These are phyloP conservation scores for Spergularia bocconei DNA, from an alignment of 148 eudicot species.

Conservation along the genomic window DNA sequence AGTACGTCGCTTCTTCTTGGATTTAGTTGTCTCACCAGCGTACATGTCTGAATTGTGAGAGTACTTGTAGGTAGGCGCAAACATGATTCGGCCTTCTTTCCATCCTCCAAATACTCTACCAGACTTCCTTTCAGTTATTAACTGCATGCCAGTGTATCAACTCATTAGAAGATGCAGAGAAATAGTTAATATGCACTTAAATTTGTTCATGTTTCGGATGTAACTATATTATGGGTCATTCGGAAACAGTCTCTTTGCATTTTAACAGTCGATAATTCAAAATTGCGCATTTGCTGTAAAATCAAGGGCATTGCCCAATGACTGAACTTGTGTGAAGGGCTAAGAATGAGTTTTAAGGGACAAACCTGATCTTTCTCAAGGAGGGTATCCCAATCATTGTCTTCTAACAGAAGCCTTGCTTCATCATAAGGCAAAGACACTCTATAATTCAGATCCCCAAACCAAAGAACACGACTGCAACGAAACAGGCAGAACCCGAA, in stretches of 20 bases:
- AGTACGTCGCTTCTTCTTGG: slow-evolving; percentile 77
- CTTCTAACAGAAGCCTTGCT: slow-evolving; percentile 57
- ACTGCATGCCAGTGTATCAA: slow-evolving; percentile 28
- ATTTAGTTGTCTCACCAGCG: slow-evolving; percentile 65
- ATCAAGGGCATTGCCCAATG: too few species aligned
- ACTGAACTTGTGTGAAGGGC: too few species aligned
- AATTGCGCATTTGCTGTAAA: too few species aligned
- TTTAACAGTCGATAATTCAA: too few species aligned
- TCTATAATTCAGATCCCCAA: slow-evolving; percentile 88
- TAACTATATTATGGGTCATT: too few species aligned
- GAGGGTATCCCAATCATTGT: slow-evolving; percentile 65
- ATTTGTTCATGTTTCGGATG: too few species aligned
- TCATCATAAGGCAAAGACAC: slow-evolving; percentile 77
- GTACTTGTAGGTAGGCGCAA: slow-evolving; percentile 88
- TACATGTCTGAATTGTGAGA: slow-evolving; percentile 75
- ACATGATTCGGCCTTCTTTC: slow-evolving; percentile 62
- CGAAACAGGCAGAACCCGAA: not conserved
- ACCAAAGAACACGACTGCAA: slow-evolving; percentile 76
- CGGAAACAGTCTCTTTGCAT: too few species aligned
- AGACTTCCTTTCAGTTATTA: slow-evolving; percentile 52
- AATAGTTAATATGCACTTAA: too few species aligned
- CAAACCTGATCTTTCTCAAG: slow-evolving; percentile 81
- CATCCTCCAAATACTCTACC: slow-evolving; percentile 73
- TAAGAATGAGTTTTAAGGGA: not conserved
- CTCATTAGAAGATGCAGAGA: not conserved